Percentiles rank a stretch among this genome's conserved stretches.
Conservation (phyloP, 2,329 filamentous ascomycete species). For the Penicillium sp. region DNA sequence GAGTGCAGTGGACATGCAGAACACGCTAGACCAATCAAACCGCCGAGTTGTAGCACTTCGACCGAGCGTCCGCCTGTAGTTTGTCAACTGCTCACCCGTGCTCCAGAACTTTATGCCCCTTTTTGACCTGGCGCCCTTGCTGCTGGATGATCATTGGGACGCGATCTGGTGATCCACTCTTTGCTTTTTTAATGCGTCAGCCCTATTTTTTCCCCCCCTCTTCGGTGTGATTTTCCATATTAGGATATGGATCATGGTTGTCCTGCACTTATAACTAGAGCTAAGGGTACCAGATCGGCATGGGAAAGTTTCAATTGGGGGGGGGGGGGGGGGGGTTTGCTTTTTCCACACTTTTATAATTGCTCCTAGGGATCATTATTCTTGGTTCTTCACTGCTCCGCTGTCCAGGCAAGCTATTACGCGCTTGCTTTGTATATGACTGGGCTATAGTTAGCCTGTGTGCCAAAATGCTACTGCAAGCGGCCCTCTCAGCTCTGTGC, state of each 20-base stretch:
- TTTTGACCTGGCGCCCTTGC: not conserved
- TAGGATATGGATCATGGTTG: not conserved
- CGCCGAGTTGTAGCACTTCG: not conserved
- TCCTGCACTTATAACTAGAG: slow-evolving; percentile 1
- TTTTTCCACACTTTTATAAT: not conserved
- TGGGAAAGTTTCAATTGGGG: not conserved
- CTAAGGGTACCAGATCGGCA: not conserved
- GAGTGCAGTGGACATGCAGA: not conserved
- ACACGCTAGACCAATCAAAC: slow-evolving; percentile 12
- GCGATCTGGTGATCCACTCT: slow-evolving; percentile 14
- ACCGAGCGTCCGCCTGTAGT: not conserved
- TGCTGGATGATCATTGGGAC: slow-evolving; percentile 9
- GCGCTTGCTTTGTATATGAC: not conserved
- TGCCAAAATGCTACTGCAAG: slow-evolving; percentile 6
- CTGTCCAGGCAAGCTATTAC: not conserved
- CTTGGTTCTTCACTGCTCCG: not conserved
- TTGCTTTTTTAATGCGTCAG: not conserved
- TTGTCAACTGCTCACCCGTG: slow-evolving; percentile 6
- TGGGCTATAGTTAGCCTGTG: not conserved
- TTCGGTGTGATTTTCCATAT: not conserved
- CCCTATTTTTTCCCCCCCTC: not conserved
- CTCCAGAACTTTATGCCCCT: not conserved
- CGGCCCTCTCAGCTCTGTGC: not conserved
- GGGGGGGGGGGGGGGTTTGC: not conserved
- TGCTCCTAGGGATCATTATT: too few relatives aligned